Conservation (phyloP, 345 rosid species). For the Cardamine occulta region DNA sequence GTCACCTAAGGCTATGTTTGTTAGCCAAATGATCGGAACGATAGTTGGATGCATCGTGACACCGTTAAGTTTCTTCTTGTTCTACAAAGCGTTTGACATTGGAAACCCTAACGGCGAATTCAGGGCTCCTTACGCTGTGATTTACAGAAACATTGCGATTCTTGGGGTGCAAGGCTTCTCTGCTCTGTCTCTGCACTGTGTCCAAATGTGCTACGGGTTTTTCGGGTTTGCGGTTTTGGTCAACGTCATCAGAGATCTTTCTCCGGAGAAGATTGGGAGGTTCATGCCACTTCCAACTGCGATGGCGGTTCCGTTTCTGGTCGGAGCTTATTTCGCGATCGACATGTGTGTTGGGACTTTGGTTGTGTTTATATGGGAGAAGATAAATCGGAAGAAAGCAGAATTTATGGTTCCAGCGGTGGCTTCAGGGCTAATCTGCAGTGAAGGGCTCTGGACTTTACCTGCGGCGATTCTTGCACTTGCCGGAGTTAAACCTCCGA, state of each 20-base stretch:
- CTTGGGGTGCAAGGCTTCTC: constrained; percentile 52
- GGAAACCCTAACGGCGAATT: constrained; percentile 92
- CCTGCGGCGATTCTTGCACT: constrained; percentile 84
- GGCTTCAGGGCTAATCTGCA: constrained; percentile 89
- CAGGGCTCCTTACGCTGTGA: constrained; percentile 89
- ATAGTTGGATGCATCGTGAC: constrained; percentile 69
- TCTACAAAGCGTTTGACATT: constrained; percentile 84
- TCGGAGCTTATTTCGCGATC: constrained; percentile 90
- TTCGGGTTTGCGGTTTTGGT: constrained; percentile 72
- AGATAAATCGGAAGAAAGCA: constrained; percentile 60
- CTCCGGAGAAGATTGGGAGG: constrained; percentile 64
- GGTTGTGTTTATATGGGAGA: constrained; percentile 66
- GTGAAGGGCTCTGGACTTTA: constrained; percentile 92
- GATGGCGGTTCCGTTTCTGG: constrained; percentile 81
- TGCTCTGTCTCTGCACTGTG: constrained; percentile 47
- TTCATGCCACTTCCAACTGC: constrained; percentile 95
- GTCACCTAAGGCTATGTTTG: constrained; percentile 89
- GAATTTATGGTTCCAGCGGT: constrained; percentile 85
- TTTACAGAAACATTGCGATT: constrained; percentile 68
- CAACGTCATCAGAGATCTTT: constrained; percentile 66
- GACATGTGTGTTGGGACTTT: constrained; percentile 87
- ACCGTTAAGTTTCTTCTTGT: constrained; percentile 87
- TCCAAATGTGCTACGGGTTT: constrained; percentile 63
- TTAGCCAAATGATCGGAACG: constrained; percentile 81
- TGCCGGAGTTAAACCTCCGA: constrained; percentile 81